Percentiles rank a stretch among this genome's conserved stretches.
Conservation (phyloP, 805 yeast species). For the Kluyveromyces nonfermentans region DNA sequence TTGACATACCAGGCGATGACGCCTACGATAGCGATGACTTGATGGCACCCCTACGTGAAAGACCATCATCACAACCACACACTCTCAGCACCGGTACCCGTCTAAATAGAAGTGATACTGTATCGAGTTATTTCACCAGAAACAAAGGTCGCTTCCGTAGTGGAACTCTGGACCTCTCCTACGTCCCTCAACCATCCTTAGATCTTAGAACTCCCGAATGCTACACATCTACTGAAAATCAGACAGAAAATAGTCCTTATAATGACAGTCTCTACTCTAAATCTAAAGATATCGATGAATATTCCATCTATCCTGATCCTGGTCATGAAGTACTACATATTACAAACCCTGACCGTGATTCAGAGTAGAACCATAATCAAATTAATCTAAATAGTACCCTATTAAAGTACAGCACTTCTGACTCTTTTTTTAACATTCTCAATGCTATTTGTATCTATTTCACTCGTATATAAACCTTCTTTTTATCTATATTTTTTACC, state of each 20-base stretch:
- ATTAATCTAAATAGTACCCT: no score
- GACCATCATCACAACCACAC: not conserved
- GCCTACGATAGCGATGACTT: slow-evolving; percentile 29
- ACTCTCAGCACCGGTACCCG: not conserved
- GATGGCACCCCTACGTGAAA: slow-evolving; percentile 26
- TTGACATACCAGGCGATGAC: slow-evolving; percentile 30
- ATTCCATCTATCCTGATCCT: slow-evolving; percentile 7
- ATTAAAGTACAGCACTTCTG: no score
- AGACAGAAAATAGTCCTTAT: not conserved
- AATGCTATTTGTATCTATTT: not conserved
- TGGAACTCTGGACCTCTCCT: slow-evolving; percentile 20
- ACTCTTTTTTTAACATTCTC: no score
- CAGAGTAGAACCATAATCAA: slow-evolving; percentile 8
- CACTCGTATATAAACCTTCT: not conserved
- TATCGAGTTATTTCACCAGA: slow-evolving; percentile 27
- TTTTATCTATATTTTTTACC: not conserved
- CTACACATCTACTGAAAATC: not conserved
- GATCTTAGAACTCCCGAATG: not conserved
- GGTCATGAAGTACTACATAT: slow-evolving; percentile 17
- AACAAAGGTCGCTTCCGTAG: slow-evolving; percentile 19
- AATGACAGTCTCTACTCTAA: not conserved
- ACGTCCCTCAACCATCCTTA: slow-evolving; percentile 4
- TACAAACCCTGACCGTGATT: slow-evolving; percentile 25
- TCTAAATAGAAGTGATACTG: slow-evolving; percentile 20
- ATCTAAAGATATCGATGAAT: slow-evolving; percentile 5